These are phyloP conservation scores for Ceratopteris richardii DNA, from an alignment of 75 land plant species.

Conservation along the genomic window DNA sequence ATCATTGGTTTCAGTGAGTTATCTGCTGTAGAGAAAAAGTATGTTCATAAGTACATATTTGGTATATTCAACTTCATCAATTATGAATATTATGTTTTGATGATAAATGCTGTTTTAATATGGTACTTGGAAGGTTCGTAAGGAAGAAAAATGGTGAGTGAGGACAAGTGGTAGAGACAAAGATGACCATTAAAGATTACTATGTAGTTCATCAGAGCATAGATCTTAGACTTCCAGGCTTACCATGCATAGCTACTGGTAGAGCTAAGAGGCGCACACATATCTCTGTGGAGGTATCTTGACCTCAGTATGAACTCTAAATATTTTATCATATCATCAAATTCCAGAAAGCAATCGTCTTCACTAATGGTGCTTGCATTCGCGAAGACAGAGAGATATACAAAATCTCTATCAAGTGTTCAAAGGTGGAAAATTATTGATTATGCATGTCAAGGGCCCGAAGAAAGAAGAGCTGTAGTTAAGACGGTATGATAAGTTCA, in stretches of 20 bases:
- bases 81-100: no score
- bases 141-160: slow-evolving; percentile 26
- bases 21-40: slow-evolving; percentile 43
- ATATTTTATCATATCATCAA: no score
- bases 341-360: no score
- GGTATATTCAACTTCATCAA: no score
- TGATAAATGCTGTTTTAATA: no score
- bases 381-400: slow-evolving; percentile 64
- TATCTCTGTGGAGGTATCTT: slow-evolving; percentile 72
- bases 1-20: slow-evolving; percentile 70
- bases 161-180: slow-evolving; percentile 12
- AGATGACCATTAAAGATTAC: slow-evolving; percentile 47
- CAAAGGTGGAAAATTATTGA: slow-evolving; percentile 57
- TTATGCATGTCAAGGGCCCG: slow-evolving; percentile 67
- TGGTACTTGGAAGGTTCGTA: slow-evolving; percentile 47
- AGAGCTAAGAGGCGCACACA: slow-evolving; percentile 57
- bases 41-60: no score
- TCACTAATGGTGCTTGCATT: no score
- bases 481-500: slow-evolving; percentile 30
- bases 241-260: slow-evolving; percentile 85
- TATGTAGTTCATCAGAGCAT: slow-evolving; percentile 30
- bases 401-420: slow-evolving; percentile 38
- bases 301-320: no score
- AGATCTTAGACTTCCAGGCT: slow-evolving; percentile 30
- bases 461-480: slow-evolving; percentile 33